phyloP scores from a whole-genome alignment of 208 protist genomes.

The Acanthamoeba polyphaga region DNA sequence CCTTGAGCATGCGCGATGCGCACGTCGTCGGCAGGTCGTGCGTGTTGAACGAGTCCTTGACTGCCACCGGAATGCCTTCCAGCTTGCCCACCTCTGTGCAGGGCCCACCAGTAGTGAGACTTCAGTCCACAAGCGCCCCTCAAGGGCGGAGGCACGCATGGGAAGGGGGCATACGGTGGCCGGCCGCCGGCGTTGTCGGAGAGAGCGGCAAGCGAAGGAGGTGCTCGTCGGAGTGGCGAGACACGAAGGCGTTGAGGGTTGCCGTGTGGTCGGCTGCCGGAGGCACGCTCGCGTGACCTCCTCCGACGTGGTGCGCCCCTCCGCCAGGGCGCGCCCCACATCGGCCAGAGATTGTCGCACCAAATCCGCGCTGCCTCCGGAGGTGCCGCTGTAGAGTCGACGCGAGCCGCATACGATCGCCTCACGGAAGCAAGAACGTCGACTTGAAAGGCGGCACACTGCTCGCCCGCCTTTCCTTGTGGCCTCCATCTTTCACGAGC shows the following conservation, averaged over 20 bases:
- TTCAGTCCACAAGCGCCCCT: too few species aligned
- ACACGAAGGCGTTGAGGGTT: slow-evolving; percentile 68
- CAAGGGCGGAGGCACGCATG: background rate
- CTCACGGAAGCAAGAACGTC: too few species aligned
- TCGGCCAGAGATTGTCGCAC: background rate
- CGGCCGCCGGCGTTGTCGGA: slow-evolving; percentile 41
- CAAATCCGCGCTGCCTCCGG: background rate
- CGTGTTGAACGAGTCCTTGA: slow-evolving; percentile 76
- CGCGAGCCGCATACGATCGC: too few species aligned
- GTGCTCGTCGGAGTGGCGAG: slow-evolving; percentile 22
- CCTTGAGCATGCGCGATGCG: slow-evolving; percentile 76
- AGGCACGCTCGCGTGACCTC: slow-evolving; percentile 41
- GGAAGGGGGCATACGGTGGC: background rate
- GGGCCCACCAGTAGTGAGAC: too few species aligned
- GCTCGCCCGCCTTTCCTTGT: too few species aligned
- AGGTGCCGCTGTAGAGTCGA: background rate
- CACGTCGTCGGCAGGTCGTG: slow-evolving; percentile 73
- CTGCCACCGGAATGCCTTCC: slow-evolving; percentile 74
- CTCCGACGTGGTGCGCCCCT: slow-evolving; percentile 41
- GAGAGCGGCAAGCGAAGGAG: background rate
- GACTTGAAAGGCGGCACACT: too few species aligned
- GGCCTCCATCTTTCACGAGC: too few species aligned
- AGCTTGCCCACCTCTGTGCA: slow-evolving; percentile 51
- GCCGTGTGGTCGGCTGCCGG: background rate
- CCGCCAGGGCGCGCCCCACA: background rate